These are phyloP conservation scores for Hortiboletus campestris DNA, from an alignment of 768 basidiomycete species.

Conservation along the genomic window DNA sequence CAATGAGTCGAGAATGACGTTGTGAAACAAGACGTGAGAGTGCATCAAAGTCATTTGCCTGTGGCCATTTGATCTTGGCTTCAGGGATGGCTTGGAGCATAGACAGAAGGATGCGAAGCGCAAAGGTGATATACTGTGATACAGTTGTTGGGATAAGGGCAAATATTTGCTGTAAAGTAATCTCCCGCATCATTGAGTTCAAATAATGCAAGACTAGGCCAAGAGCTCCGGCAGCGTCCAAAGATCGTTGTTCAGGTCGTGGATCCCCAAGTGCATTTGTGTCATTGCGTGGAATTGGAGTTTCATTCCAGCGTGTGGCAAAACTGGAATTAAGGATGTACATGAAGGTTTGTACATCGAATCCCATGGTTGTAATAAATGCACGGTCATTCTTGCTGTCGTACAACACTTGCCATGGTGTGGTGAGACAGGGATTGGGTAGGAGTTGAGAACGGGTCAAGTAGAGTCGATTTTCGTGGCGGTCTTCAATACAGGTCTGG, in stretches of 20 bases:
- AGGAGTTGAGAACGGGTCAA: no score
- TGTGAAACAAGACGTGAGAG: no score
- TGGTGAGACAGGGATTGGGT: no score
- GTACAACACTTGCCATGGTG: no score
- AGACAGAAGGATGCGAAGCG: constrained; percentile 30
- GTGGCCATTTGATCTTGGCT: constrained; percentile 1
- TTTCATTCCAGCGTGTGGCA: not conserved
- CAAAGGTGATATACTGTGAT: not conserved
- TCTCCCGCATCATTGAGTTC: constrained; percentile 31
- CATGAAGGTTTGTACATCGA: constrained; percentile 28
- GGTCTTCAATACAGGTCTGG: no score
- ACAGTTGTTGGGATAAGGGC: no score
- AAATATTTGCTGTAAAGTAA: no score
- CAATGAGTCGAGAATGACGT: no score
- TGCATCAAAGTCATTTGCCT: no score
- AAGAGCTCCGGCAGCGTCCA: constrained; percentile 37
- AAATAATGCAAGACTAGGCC: constrained; percentile 43
- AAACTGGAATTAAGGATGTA: constrained; percentile 36
- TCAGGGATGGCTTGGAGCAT: constrained; percentile 31
- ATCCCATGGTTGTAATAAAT: no score
- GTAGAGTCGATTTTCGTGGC: no score
- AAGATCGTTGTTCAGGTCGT: constrained; percentile 26
- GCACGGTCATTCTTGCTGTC: no score
- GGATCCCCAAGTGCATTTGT: constrained; percentile 19
- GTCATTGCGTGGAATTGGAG: constrained; percentile 35